These are phyloP conservation scores for Gliomastix tumulicola DNA, from an alignment of 2,329 filamentous ascomycete species.

Conservation along the genomic window DNA sequence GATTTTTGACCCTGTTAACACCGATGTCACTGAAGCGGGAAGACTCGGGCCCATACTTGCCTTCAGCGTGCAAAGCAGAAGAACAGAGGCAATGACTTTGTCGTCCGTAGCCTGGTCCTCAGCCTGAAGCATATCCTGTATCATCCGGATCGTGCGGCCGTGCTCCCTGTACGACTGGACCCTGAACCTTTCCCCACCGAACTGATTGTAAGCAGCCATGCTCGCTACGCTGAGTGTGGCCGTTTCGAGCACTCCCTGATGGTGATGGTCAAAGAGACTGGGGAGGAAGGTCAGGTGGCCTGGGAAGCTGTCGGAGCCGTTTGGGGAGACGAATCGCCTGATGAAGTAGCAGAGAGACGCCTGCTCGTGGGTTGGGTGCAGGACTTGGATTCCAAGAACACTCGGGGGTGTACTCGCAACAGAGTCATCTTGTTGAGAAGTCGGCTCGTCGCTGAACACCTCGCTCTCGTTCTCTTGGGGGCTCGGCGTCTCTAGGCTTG, in stretches of 20 bases:
- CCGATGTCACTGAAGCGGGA: neutral
- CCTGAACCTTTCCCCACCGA: conserved; percentile 17
- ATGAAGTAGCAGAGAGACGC: conserved; percentile 24
- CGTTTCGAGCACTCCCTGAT: conserved; percentile 17
- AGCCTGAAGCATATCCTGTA: conserved; percentile 16
- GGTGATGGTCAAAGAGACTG: conserved; percentile 14
- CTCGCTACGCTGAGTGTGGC: conserved; percentile 24
- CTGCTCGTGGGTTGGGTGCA: too few relatives aligned
- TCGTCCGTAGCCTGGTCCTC: conserved; percentile 17
- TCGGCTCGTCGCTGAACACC: neutral
- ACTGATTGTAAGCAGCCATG: conserved; percentile 23
- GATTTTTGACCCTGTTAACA: neutral
- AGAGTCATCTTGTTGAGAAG: too few relatives aligned
- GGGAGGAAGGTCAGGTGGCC: conserved; percentile 24
- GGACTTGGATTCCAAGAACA: too few relatives aligned
- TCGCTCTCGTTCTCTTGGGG: neutral
- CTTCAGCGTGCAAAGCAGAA: conserved; percentile 21
- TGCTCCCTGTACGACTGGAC: conserved; percentile 19
- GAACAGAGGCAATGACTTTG: conserved; percentile 18
- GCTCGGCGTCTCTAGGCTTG: too few relatives aligned
- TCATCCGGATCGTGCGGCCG: conserved; percentile 15
- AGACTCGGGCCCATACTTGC: conserved; percentile 6
- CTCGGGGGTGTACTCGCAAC: too few relatives aligned
- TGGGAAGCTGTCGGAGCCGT: conserved; percentile 17
- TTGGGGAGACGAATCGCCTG: conserved; percentile 21